Base-by-base conservation (phyloP, 176 grass and related monocot genomes). In the Bothriochloa decipiens region DNA sequence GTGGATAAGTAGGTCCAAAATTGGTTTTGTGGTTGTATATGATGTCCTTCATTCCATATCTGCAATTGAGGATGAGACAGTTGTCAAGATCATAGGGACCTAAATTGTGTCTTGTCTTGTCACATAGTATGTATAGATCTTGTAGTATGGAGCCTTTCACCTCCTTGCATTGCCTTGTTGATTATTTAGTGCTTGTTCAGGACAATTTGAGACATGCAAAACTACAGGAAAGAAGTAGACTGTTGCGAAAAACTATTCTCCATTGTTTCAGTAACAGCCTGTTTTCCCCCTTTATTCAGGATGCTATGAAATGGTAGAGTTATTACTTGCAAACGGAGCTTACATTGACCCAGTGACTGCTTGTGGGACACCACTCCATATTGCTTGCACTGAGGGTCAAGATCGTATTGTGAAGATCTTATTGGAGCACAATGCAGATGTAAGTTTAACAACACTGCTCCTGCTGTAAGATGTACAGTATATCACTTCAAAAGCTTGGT, bases 321-420 rank as follows among this genome's bases (percentile, higher is more conserved):
- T 80, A 11, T 86, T 86, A 16, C 76, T 86, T 66, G 76, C 55
- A 49, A 86, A 23, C 65, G 84, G 76, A 65, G 84, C 84, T 79
- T 80, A 22, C 45, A 18, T 23, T 40, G 84, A 86, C 2, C 84
- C 84, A 2, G 22, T 86, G 65, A 73, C 41, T 40, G 27, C 5
- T 64, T 79, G 76, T 15, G 84, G 84, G 57, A 86, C 84, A 80
- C 84, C 84, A 50, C 84, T 86, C 25, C 76, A 85, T 69, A 70
- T 77, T 33, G 83, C 74, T 41, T 74, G 74, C 15, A 76, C 74
- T 20, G 74, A 85, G 41, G 36, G 64, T 10, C 15, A 80, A 52
- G 41, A 65, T 40, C 11, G 57, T 73, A 72, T 76, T 40, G 64
- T 86, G 68, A 86, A 80, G 57, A 86, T 86, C 22, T 80, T 80